phyloP scores from a whole-genome alignment of 176 grass and related monocot species.

The Panicum miliaceum region DNA sequence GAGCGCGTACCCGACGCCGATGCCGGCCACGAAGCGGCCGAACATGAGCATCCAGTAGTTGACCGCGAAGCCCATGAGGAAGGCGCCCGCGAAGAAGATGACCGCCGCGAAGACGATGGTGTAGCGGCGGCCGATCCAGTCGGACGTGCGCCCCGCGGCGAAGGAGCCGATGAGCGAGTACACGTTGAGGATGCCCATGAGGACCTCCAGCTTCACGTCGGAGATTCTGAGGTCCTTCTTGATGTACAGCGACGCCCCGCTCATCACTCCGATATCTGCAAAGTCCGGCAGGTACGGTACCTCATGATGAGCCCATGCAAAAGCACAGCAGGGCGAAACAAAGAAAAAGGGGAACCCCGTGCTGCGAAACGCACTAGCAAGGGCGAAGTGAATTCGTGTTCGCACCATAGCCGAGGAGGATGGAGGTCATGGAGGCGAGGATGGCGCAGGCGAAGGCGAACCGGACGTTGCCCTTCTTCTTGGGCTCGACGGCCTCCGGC shows the following conservation, averaged over 20 bases:
- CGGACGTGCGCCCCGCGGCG: constrained; percentile 74
- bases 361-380: background rate
- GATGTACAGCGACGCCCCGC: constrained; percentile 71
- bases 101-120: constrained; percentile 76
- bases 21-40: constrained; percentile 75
- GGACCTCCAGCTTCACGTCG: constrained; percentile 63
- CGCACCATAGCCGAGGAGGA: constrained; percentile 78
- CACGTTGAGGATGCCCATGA: constrained; percentile 77
- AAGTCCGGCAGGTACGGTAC: background rate
- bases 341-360: background rate
- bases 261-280: constrained; percentile 91
- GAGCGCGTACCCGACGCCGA: constrained; percentile 80
- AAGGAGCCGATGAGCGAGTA: constrained; percentile 83
- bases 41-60: constrained; percentile 81
- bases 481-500: constrained; percentile 36
- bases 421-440: constrained; percentile 91
- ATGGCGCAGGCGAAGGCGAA: constrained; percentile 77
- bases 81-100: constrained; percentile 77
- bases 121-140: constrained; percentile 80
- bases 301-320: constrained; percentile 12
- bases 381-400: background rate
- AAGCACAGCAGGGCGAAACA: background rate
- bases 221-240: constrained; percentile 53
- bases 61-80: constrained; percentile 77
- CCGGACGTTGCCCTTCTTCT: constrained; percentile 55